These are phyloP conservation scores for Scleroderma citrinum DNA, from an alignment of 768 basidiomycete genomes.

Conservation along the genomic window DNA sequence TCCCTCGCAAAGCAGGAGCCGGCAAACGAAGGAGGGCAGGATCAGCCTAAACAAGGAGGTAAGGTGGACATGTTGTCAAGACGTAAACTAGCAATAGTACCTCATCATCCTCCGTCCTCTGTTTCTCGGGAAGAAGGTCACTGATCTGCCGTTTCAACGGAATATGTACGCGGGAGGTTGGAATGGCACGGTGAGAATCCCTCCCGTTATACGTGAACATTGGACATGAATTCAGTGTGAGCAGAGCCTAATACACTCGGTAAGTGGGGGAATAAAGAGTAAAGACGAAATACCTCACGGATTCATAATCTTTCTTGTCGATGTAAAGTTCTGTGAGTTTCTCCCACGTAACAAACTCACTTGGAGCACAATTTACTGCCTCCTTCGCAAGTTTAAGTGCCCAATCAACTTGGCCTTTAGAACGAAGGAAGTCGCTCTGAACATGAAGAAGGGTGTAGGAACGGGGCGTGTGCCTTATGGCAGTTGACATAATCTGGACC, in stretches of 20 bases:
- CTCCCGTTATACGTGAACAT: conserved; percentile 99
- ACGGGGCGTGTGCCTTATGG: conserved; percentile 81
- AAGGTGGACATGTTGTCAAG: neutral
- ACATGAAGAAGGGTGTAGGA: conserved; percentile 92
- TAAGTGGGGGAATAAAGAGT: neutral
- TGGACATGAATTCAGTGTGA: conserved; percentile 97
- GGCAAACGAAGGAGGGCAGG: conserved; percentile 91
- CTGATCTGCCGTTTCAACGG: conserved; percentile 83
- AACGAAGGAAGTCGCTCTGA: conserved; percentile 89
- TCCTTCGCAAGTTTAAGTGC: conserved; percentile 87
- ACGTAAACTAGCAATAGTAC: conserved; percentile 30
- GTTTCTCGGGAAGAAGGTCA: conserved; percentile 84
- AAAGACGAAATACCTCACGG: conserved; percentile 25
- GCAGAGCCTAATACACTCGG: conserved; percentile 46
- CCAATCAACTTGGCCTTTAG: conserved; percentile 82
- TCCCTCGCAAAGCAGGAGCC: conserved; percentile 89
- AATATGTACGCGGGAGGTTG: conserved; percentile 75
- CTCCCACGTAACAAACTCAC: conserved; percentile 99
- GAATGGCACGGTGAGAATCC: conserved; percentile 81
- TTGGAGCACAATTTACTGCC: conserved; percentile 97
- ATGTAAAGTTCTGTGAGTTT: conserved; percentile 95
- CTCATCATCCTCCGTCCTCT: conserved; percentile 80
- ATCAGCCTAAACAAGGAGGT: conserved; percentile 58
- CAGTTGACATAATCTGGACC: conserved; percentile 84
- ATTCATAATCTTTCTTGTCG: conserved; percentile 81